Evolutionary conservation across 2,329 filamentous ascomycete genomes (phyloP), one percentile per base, ranked within the genome.

Genomic region (Fusarium pseudograminearum): DNA sequence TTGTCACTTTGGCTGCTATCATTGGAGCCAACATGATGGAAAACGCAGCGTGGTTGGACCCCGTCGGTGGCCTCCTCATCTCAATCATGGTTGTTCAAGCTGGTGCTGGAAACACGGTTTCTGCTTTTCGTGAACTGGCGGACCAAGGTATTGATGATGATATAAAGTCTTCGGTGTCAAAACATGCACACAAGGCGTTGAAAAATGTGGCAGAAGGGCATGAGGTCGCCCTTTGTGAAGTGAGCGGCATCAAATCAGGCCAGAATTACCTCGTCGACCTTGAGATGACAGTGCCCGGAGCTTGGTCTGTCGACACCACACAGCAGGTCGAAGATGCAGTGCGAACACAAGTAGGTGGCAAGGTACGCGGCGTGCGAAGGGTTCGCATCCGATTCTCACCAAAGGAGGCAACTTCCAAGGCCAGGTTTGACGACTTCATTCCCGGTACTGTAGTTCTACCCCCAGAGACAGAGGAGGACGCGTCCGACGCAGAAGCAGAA

Each of bases 241-340:
- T 98, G 5, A 92, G 93, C 70, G 96, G 96, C 57, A 87, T 97
- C 80, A 99, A 99, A 82, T 96, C 93, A 5, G 96, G 96, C 31
- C 96, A 98, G 80, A 99, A 98, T 82, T 98, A 97, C 78, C 85
- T 98, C 31, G 90, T 98, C 73, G 96, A 98, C 73, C 80, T 99
- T 10, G 94, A 97, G 78, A 81, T 98, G 65, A 91, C 89, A 3
- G 92, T 97, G 18, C 93, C 95, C 0, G 87, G 85, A 24, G 82
- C 83, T 34, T 97, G 92, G 91, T 91, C 91, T 0, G 83, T 99
- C 8, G 87, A 90, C 55, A 87, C 91, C 57, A 87, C 90, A 10
- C 85, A 88, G 38, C 82, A 86, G 18, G 84, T 97, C 16, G 96
- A 99, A 79, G 87, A 91, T 36, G 82, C 85, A 4, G 86, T 98